Evolutionary conservation across 306 rosid genomes (phyloP).

Genomic region (Vicia faba): DNA sequence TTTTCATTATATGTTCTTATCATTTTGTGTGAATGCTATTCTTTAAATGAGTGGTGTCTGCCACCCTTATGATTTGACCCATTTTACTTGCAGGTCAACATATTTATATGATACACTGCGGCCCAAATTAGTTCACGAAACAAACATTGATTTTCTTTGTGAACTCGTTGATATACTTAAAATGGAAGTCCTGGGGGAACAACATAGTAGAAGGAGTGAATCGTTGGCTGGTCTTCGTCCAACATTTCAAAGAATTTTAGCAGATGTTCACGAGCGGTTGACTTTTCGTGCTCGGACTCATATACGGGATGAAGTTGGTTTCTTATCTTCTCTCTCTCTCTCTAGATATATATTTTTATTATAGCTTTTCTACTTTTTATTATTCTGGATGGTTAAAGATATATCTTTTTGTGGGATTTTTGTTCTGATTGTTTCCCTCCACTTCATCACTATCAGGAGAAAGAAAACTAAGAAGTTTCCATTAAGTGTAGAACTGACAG

Average conservation of each 20-base stretch:
- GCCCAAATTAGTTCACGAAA: constrained; percentile 93
- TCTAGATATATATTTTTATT: no score
- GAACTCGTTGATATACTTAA: constrained; percentile 96
- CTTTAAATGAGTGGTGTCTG: constrained; percentile 5
- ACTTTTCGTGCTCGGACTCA: constrained; percentile 98
- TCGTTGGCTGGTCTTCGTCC: constrained; percentile 85
- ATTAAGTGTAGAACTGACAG: constrained; percentile 14
- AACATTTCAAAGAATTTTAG: constrained; percentile 90
- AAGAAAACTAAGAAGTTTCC: neutral
- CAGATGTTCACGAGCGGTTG: constrained; percentile 93
- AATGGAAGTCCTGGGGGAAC: constrained; percentile 92
- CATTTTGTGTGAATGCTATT: constrained; percentile 22
- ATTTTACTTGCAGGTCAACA: constrained; percentile 71
- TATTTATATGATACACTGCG: constrained; percentile 89
- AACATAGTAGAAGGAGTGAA: constrained; percentile 71
- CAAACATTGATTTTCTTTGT: constrained; percentile 87
- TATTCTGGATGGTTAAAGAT: neutral
- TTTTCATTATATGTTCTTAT: constrained; percentile 6
- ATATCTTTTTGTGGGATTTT: constrained; percentile 21
- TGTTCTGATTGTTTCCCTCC: constrained; percentile 20
- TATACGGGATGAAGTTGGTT: constrained; percentile 84
- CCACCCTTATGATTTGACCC: constrained; percentile 26
- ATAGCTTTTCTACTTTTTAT: neutral
- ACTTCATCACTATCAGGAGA: constrained; percentile 8
- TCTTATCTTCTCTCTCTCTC: constrained; percentile 14